Percentiles rank a stretch among this genome's conserved stretches.
phyloP scores from a whole-genome alignment of 2,329 filamentous ascomycete genomes.

The Nannizziopsis arthrosporioides region DNA sequence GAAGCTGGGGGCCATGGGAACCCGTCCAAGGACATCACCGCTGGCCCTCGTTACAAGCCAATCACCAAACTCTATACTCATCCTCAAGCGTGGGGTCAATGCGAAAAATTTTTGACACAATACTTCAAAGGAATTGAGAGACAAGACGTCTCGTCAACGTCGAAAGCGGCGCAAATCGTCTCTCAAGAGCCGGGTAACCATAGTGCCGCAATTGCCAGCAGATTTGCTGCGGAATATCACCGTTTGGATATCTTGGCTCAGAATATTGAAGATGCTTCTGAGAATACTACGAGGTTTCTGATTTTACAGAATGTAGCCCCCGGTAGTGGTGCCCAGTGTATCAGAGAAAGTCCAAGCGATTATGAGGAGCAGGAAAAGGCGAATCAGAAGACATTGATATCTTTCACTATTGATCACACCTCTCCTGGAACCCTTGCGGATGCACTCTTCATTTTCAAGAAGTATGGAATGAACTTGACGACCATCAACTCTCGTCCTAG shows the following conservation, averaged over 20 bases:
- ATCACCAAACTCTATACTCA: slow-evolving; percentile 78
- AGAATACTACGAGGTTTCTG: slow-evolving; percentile 40
- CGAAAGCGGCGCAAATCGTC: slow-evolving; percentile 66
- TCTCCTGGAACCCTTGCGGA: slow-evolving; percentile 72
- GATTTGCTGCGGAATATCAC: slow-evolving; percentile 57
- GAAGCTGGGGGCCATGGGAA: neutral
- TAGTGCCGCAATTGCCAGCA: slow-evolving; percentile 65
- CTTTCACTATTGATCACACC: slow-evolving; percentile 70
- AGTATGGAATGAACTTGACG: slow-evolving; percentile 65
- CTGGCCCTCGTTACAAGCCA: slow-evolving; percentile 38
- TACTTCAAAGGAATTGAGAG: slow-evolving; percentile 64
- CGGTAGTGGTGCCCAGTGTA: slow-evolving; percentile 16
- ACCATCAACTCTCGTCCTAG: slow-evolving; percentile 82
- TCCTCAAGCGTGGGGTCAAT: slow-evolving; percentile 92
- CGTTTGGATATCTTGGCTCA: slow-evolving; percentile 53
- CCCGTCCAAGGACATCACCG: slow-evolving; percentile 1
- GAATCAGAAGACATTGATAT: slow-evolving; percentile 58
- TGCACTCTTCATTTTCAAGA: slow-evolving; percentile 66
- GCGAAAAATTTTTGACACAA: slow-evolving; percentile 58
- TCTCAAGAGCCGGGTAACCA: slow-evolving; percentile 47
- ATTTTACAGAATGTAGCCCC: slow-evolving; percentile 30
- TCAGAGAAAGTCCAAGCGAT: neutral
- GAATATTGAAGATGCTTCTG: slow-evolving; percentile 38
- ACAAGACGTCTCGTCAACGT: slow-evolving; percentile 76
- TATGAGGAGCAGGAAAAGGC: slow-evolving; percentile 4